phyloP scores from a whole-genome alignment of 78 protist species.

The Planoprotostelium fungivorum region DNA sequence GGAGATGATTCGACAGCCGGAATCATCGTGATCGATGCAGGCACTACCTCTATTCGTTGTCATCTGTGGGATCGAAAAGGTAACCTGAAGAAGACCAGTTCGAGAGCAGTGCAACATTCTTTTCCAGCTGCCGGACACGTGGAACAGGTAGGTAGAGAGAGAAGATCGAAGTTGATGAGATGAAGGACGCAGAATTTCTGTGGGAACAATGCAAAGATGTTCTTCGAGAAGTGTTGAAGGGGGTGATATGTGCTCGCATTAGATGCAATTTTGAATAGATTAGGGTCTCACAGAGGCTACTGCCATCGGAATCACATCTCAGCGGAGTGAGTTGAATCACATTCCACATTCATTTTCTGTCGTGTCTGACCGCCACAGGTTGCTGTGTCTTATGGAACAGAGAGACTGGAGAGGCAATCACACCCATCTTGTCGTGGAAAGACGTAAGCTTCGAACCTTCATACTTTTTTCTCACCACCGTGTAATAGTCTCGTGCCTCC shows the following conservation, averaged over 20 bases:
- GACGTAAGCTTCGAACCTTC: neutral
- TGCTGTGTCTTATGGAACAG: neutral
- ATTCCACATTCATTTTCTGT: too few species aligned
- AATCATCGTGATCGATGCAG: neutral
- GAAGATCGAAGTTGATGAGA: neutral
- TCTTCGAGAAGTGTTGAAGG: neutral
- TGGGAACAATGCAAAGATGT: neutral
- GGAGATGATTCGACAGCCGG: too few species aligned
- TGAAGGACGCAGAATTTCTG: neutral
- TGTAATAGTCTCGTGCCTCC: neutral
- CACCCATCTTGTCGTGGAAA: neutral
- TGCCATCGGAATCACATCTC: neutral
- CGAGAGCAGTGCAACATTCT: neutral
- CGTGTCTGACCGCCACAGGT: neutral
- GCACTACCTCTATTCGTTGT: neutral
- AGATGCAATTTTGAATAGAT: neutral
- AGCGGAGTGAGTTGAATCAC: neutral
- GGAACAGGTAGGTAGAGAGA: neutral
- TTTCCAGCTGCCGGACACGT: neutral
- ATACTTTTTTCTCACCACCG: neutral
- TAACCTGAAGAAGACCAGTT: neutral
- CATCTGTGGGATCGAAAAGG: neutral
- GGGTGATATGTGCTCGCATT: neutral
- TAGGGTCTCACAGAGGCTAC: neutral
- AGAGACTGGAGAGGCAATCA: neutral